phyloP scores from a whole-genome alignment of 352 stramenopile species.

The Phytophthora kernoviae region DNA sequence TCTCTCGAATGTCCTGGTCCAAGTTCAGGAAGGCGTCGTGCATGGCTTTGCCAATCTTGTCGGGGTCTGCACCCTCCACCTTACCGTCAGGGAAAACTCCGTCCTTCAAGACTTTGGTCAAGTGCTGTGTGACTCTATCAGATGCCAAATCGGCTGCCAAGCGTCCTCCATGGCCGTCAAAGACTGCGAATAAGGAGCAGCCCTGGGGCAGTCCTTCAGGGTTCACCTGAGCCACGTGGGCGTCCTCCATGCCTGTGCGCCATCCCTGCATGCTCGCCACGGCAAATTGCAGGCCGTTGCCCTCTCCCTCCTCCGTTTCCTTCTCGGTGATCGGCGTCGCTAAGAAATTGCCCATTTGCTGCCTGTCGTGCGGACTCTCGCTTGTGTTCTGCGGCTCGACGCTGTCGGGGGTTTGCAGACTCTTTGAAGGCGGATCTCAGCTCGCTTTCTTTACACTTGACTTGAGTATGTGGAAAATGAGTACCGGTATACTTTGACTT shows the following conservation, averaged over 20 bases:
- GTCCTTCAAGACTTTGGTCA: constrained; percentile 43
- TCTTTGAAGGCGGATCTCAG: too few species aligned
- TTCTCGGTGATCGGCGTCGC: constrained; percentile 80
- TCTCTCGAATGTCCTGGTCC: constrained; percentile 64
- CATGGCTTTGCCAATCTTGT: constrained; percentile 64
- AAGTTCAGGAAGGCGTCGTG: constrained; percentile 67
- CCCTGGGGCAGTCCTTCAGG: constrained; percentile 44
- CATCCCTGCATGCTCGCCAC: constrained; percentile 84
- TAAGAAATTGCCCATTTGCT: constrained; percentile 77
- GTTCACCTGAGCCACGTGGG: constrained; percentile 66
- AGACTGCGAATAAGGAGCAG: constrained; percentile 80
- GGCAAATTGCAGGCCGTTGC: constrained; percentile 66
- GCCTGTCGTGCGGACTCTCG: constrained; percentile 28
- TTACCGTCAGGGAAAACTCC: constrained; percentile 41
- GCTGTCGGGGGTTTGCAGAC: not conserved
- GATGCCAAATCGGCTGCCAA: constrained; percentile 60
- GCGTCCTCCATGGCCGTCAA: constrained; percentile 77
- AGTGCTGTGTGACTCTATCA: constrained; percentile 41
- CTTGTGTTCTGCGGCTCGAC: constrained; percentile 1
- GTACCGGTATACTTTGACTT: constrained; percentile 5
- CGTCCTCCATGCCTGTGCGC: constrained; percentile 85
- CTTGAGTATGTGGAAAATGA: constrained; percentile 14
- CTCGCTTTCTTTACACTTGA: too few species aligned
- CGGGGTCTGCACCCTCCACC: constrained; percentile 38
- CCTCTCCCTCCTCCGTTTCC: constrained; percentile 53